These are phyloP conservation scores for Saccharomycopsis capsularis DNA, from an alignment of 805 yeast genomes.

Conservation along the genomic window DNA sequence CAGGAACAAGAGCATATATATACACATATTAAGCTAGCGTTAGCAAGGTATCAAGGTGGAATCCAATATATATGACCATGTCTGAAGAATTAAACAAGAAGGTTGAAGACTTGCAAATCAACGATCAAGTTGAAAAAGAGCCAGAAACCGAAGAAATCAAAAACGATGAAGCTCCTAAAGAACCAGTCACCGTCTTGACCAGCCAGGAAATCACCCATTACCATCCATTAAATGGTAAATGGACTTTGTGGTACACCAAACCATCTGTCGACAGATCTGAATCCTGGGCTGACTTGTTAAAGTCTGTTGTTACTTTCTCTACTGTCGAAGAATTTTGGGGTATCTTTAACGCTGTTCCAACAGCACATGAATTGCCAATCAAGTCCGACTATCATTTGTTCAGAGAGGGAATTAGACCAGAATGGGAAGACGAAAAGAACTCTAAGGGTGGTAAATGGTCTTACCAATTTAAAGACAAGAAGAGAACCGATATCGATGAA, in stretches of 20 bases:
- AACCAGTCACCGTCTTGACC: conserved; percentile 16
- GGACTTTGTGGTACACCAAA: conserved; percentile 98
- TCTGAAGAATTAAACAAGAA: conserved; percentile 39
- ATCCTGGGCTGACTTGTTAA: conserved; percentile 87
- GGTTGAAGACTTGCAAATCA: conserved; percentile 39
- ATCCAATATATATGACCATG: too few relatives aligned
- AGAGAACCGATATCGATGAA: conserved; percentile 63
- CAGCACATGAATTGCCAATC: conserved; percentile 82
- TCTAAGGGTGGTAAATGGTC: conserved; percentile 94
- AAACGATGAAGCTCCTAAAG: background rate
- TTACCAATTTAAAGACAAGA: conserved; percentile 60
- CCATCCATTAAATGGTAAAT: conserved; percentile 84
- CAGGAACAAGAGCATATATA: too few relatives aligned
- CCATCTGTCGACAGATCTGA: conserved; percentile 75
- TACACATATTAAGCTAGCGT: too few relatives aligned
- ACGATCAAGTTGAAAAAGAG: conserved; percentile 21
- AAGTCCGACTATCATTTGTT: conserved; percentile 93
- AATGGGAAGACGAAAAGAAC: conserved; percentile 94
- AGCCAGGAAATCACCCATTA: conserved; percentile 56
- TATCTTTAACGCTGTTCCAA: conserved; percentile 86
- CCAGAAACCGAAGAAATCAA: background rate
- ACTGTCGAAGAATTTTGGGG: conserved; percentile 99
- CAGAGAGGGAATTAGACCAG: conserved; percentile 91
- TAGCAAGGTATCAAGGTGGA: too few relatives aligned
- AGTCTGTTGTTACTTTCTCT: conserved; percentile 84